Evolutionary conservation across 73 alveolate genomes (phyloP).

Genomic region (Effrenium voratum): DNA sequence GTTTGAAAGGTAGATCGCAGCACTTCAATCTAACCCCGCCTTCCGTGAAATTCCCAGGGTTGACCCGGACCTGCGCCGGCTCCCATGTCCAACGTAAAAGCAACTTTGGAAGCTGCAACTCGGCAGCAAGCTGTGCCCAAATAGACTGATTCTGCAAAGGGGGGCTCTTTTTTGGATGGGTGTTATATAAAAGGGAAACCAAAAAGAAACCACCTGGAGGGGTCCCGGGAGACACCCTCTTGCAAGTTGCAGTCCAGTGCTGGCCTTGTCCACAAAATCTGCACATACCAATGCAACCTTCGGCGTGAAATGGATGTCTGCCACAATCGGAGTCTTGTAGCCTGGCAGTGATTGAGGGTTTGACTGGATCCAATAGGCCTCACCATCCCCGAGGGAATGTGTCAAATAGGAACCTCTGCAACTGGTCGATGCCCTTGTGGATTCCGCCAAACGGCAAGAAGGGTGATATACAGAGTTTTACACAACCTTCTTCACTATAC

Average conservation of each 20-base stretch:
- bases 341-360: conserved; percentile 3
- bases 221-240: not conserved
- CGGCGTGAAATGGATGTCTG: conserved; percentile 94
- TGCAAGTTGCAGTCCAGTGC: not conserved
- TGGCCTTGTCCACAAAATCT: conserved; percentile 82
- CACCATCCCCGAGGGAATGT: not conserved
- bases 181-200: not conserved
- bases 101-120: too few species aligned
- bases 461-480: too few species aligned
- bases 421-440: too few species aligned
- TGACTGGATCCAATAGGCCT: not conserved
- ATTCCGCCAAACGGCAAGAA: too few species aligned
- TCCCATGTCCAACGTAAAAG: not conserved
- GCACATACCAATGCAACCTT: conserved; percentile 88
- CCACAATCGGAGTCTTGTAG: conserved; percentile 93
- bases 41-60: conserved; percentile 93
- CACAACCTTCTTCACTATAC: too few species aligned
- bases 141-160: not conserved
- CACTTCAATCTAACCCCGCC: too few species aligned
- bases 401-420: too few species aligned
- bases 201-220: not conserved
- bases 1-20: too few species aligned
- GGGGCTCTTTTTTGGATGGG: not conserved
- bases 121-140: too few species aligned
- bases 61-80: conserved; percentile 83